These are phyloP conservation scores for Boletus holoroseus DNA, from an alignment of 1,284 basidiomycete species.

Conservation along the genomic window DNA sequence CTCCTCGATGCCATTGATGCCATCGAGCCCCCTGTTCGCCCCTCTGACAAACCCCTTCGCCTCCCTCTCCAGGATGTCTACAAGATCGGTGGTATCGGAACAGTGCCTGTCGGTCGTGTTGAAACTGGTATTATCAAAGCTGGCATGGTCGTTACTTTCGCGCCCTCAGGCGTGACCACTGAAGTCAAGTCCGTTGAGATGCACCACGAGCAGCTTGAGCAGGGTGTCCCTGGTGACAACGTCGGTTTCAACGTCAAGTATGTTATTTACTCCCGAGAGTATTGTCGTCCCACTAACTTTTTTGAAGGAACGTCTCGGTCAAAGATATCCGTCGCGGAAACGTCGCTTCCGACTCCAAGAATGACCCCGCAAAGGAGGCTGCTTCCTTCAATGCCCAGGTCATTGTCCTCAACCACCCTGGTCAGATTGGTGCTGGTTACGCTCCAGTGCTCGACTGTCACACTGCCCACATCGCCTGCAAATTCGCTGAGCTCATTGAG, in stretches of 20 bases:
- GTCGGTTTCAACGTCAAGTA: slow-evolving; percentile 97
- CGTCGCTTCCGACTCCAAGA: slow-evolving; percentile 99
- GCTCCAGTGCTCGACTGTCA: slow-evolving; percentile 99
- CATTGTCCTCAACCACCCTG: slow-evolving; percentile 99
- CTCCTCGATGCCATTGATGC: slow-evolving; percentile 99
- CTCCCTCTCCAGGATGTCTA: slow-evolving; percentile 99
- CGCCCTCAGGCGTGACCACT: slow-evolving; percentile 97
- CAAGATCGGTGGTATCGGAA: slow-evolving; percentile 99
- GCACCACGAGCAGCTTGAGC: slow-evolving; percentile 99
- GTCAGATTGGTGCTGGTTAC: slow-evolving; percentile 98
- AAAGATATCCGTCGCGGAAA: slow-evolving; percentile 99
- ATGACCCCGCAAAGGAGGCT: slow-evolving; percentile 99
- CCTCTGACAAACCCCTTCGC: slow-evolving; percentile 99
- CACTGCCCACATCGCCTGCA: slow-evolving; percentile 99
- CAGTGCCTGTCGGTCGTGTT: slow-evolving; percentile 99
- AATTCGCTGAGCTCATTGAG: slow-evolving; percentile 96
- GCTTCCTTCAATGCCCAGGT: slow-evolving; percentile 99
- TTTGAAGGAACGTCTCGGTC: slow-evolving; percentile 94
- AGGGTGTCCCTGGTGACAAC: slow-evolving; percentile 98
- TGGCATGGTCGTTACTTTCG: slow-evolving; percentile 98
- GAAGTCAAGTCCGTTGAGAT: slow-evolving; percentile 99
- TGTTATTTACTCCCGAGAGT: slow-evolving; percentile 25
- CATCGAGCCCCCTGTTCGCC: slow-evolving; percentile 95
- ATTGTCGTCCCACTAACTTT: background rate
- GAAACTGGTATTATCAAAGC: slow-evolving; percentile 99